Evolutionary conservation across 2,329 filamentous ascomycete genomes (phyloP), one percentile per base, ranked within the genome.

Genomic region (Colletotrichum shisoi): DNA sequence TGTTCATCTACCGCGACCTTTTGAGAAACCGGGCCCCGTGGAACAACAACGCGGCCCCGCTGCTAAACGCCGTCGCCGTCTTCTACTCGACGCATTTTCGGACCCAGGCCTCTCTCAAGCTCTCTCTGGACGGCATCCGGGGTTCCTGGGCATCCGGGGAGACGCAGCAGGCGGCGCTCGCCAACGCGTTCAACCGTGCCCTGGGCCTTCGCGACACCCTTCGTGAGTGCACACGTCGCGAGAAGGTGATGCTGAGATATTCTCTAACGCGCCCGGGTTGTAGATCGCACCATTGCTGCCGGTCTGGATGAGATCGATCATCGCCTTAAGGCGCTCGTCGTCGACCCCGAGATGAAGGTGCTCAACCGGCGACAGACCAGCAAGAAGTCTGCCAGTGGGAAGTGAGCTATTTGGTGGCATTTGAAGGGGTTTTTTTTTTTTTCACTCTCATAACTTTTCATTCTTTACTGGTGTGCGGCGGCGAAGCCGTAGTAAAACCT

Each of bases 1-100:
- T 84, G 49, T 75, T 84, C 46, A 79, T 83, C 71, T 84, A 84
- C 68, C 78, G 79, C 24, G 80, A 83, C 60, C 73, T 83, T 53
- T 73, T 77, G 63, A 66, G 39, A 37, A 17, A n/a, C 11, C 39
- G 24, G 21, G 48, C 42, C 49, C 27, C 24, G 48, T 9, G 51
- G 8, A 19, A 12, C 21, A n/a, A 34, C 11, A 51, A 60, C 48
- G 58, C 65, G 2, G 49, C 45, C 15, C 19, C 62, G 27, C 46
- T 73, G 15, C 67, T 71, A 31, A 62, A 67, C 17, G 71, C 71
- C 4, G 57, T 73, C 11, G 56, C 72, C n/a, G 67, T 70, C 27
- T 73, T 71, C 42, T 73, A 73, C 63, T 69, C 70, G 7, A 62
- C 70, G 37, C 53, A 69, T 44, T 73, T 71, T 56, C 61, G 71